Evolutionary conservation across 2,329 filamentous ascomycete species (phyloP), one percentile per base, ranked within the genome.

Genomic region (Colletotrichum cordylinicola): DNA sequence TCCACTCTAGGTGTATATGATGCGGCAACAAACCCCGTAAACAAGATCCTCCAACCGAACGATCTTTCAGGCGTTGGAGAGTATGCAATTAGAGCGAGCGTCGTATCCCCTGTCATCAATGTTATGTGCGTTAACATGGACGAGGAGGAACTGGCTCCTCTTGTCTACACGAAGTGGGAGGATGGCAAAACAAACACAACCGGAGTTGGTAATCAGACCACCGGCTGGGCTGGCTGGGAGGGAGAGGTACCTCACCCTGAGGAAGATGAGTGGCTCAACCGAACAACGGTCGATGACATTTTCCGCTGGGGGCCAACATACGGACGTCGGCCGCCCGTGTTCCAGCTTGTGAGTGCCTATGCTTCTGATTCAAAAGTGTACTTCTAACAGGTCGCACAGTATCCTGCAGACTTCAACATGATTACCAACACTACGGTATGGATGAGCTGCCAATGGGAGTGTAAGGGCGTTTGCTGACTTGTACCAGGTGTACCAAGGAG

Each of bases 111-210:
- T 0, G 88, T 90, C 0, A 84, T 96, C 60, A 95, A 96, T 77
- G 93, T 95, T 1, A 83, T 96, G 37, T 97, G 95, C 79, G 93
- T 90, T 2, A 94, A 94, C 56, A 87, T 96, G 86, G 87, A 88
- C 1, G 73, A 82, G 24, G 79, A 86, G 0, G 93, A 95, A 70
- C 83, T 96, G 2, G 82, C 80, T 0, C 94, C 94, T 0, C 83
- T 96, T 2, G 86, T 96, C 0, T 95, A 93, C 76, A 87, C 87
- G 0, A 77, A 83, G 3, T 96, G 93, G 93, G 89, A 91, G 0
- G 15, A 66, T 10, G 58, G 66, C 33, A 72, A 88, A 33, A 85
- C 81, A 2, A 79, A 70, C 9, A 84, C 62, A 15, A 83, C 87
- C 78, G 55, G 83, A 81, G 8, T 79, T 73, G 39, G 80, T 74